Conservation (phyloP, 495 filamentous ascomycete genomes). For the Aspergillus funiculosus region DNA sequence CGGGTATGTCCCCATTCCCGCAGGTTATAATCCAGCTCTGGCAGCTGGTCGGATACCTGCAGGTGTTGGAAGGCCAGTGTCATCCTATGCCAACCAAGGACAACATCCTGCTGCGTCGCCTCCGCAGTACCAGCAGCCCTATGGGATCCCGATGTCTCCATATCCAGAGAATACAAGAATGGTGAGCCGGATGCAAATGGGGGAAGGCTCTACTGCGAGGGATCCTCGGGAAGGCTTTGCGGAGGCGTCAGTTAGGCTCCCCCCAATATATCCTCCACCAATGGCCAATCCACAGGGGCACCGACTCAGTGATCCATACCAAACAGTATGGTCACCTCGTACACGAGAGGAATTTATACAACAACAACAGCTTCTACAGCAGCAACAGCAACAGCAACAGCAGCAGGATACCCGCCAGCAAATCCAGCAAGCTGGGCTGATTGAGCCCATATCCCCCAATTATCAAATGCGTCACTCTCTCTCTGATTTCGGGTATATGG, state of each 20-base stretch:
- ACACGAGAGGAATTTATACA: constrained; percentile 20
- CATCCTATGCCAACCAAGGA: constrained; percentile 26
- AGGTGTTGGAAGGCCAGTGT: constrained; percentile 30
- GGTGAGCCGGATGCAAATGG: constrained; percentile 24
- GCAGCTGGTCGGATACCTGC: constrained; percentile 22
- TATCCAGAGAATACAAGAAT: constrained; percentile 27
- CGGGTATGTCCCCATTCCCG: constrained; percentile 25
- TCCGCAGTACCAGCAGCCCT: constrained; percentile 31
- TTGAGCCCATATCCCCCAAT: constrained; percentile 30
- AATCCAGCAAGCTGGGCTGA: constrained; percentile 18
- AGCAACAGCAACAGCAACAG: constrained; percentile 14
- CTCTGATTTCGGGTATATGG: constrained; percentile 21
- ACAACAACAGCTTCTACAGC: constrained; percentile 18
- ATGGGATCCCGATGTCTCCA: constrained; percentile 24
- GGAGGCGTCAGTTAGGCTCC: constrained; percentile 39
- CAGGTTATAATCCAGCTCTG: constrained; percentile 30
- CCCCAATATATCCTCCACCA: constrained; percentile 36
- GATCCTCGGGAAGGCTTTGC: constrained; percentile 31
- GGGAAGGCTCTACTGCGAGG: constrained; percentile 24
- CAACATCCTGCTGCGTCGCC: constrained; percentile 34
- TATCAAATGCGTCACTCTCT: constrained; percentile 17
- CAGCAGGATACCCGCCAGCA: constrained; percentile 3
- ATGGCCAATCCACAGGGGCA: constrained; percentile 31
- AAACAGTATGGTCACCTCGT: constrained; percentile 24
- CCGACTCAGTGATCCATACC: constrained; percentile 39